Percentiles rank a stretch among this genome's conserved stretches.
Evolutionary conservation across 208 protist species (phyloP).

Genomic region (Crithidia acanthocephali): DNA sequence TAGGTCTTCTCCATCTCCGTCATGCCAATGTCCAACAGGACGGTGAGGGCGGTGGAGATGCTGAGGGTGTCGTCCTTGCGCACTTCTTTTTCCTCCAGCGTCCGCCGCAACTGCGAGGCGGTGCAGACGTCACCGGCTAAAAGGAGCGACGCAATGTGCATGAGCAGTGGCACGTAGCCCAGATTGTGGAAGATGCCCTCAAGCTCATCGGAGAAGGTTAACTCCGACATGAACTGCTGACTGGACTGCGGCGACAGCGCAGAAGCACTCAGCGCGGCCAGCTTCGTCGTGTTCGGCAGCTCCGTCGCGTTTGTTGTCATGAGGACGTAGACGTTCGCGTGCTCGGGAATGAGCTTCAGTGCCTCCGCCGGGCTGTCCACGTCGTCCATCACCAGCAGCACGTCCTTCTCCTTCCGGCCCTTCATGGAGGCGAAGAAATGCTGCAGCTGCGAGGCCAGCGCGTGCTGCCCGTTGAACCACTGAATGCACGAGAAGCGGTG

Average conservation of each 20-base stretch:
- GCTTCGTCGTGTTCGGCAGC: constrained; percentile 23
- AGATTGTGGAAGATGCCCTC: constrained; percentile 42
- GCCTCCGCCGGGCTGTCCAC: constrained; percentile 38
- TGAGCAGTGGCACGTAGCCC: constrained; percentile 75
- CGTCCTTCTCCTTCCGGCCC: constrained; percentile 75
- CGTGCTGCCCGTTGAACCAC: constrained; percentile 72
- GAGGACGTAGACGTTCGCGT: constrained; percentile 69
- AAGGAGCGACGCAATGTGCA: constrained; percentile 58
- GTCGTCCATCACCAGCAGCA: constrained; percentile 86
- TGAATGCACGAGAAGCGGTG: constrained; percentile 88
- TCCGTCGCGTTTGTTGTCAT: constrained; percentile 55
- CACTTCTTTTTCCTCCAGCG: constrained; percentile 38
- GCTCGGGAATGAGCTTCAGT: constrained; percentile 49
- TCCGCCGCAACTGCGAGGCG: constrained; percentile 25
- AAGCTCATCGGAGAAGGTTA: constrained; percentile 29
- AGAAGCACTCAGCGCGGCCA: constrained; percentile 35
- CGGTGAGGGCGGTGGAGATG: constrained; percentile 52
- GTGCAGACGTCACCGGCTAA: constrained; percentile 43
- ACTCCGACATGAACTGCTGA: constrained; percentile 43
- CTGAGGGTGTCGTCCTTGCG: constrained; percentile 54
- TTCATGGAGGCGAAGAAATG: constrained; percentile 81
- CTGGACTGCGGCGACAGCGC: constrained; percentile 44
- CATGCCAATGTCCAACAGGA: constrained; percentile 61
- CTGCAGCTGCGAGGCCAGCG: constrained; percentile 41
- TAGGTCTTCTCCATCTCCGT: constrained; percentile 40